phyloP scores from a whole-genome alignment of 2,329 filamentous ascomycete species.

The Ophiostoma sp. region DNA sequence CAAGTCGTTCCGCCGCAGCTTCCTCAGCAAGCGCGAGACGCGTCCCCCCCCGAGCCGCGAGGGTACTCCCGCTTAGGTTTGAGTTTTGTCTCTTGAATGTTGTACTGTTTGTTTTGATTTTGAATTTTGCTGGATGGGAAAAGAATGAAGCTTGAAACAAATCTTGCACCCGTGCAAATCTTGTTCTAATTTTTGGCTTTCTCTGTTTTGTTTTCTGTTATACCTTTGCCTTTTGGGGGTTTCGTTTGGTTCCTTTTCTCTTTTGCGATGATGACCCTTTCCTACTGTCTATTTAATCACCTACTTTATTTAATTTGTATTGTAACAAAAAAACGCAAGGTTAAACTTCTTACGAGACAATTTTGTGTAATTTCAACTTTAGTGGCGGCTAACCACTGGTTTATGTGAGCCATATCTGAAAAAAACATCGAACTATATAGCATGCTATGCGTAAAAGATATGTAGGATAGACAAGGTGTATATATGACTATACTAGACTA shows the following conservation, averaged over 20 bases:
- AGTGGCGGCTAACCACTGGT: too few species aligned
- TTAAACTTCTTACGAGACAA: too few species aligned
- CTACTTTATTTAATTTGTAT: background rate
- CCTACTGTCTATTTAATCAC: background rate
- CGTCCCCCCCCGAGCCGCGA: conserved; percentile 42
- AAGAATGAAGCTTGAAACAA: background rate
- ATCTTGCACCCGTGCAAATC: background rate
- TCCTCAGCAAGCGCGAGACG: conserved; percentile 45
- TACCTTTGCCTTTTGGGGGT: conserved; percentile 6
- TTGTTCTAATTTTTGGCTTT: conserved; percentile 4
- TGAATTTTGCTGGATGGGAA: background rate
- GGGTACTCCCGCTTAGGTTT: conserved; percentile 33
- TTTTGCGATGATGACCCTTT: conserved; percentile 4
- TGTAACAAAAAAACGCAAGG: background rate
- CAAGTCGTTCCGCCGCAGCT: conserved; percentile 47
- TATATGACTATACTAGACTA: background rate
- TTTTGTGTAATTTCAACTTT: too few species aligned
- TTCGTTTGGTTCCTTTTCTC: background rate
- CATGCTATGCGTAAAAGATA: too few species aligned
- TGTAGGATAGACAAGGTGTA: too few species aligned
- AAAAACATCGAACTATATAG: too few species aligned
- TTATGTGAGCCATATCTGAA: too few species aligned
- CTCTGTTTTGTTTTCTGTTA: background rate
- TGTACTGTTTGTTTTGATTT: background rate
- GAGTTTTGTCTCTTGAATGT: conserved; percentile 5